Evolutionary conservation across 129 eudicot species (phyloP), one percentile per base, ranked within the genome.

Genomic region (Glebionis coronaria): DNA sequence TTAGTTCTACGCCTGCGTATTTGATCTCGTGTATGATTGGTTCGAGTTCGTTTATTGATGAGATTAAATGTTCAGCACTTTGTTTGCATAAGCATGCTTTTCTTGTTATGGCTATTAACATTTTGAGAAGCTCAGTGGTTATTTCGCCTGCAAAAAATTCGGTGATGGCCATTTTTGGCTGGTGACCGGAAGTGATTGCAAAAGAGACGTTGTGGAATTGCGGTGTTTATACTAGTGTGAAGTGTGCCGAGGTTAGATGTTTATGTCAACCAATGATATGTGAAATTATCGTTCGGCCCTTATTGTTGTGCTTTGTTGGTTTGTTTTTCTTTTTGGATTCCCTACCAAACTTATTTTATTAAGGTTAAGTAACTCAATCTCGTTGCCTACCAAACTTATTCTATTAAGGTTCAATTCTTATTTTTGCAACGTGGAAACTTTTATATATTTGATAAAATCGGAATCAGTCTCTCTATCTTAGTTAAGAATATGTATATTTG

Each of bases 91-190:
- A 38, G 10, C 78, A 66, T 0, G 98, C 90, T 63, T 84, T 88
- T 27, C 75, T 52, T 56, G 86, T 57, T 28, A 88, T 92, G 52
- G 56, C 12, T 9, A 86, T 0, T 61, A 92, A 86, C 73, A 71
- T 69, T 75, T 88, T 92, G 16, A 92, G 80, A 12, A 92, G 96
- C 69, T 92, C 98, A 2, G 91, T 84, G 73, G 96, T 84, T 1
- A 92, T 86, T 61, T 92, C 98, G 65, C 98, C 98, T 73, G 80
- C 98, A 72, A 92, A 92, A 3, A 88, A 62, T 35, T 92, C 98
- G 13, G 91, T 78, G 4, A 92, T 79, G 40, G 80, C 83, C 95
- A 88, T 92, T 42, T 27, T 27, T 15, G 67, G 11, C 73, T 55
- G 70, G 73, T 35, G 20, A 54, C 67, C 55, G 63, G 50, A 3